A percentile compares a stretch with the other conserved stretches of the same genome.
These are phyloP conservation scores for Talaromyces sp. DNA, from an alignment of 2,329 filamentous ascomycete genomes.

Conservation along the genomic window DNA sequence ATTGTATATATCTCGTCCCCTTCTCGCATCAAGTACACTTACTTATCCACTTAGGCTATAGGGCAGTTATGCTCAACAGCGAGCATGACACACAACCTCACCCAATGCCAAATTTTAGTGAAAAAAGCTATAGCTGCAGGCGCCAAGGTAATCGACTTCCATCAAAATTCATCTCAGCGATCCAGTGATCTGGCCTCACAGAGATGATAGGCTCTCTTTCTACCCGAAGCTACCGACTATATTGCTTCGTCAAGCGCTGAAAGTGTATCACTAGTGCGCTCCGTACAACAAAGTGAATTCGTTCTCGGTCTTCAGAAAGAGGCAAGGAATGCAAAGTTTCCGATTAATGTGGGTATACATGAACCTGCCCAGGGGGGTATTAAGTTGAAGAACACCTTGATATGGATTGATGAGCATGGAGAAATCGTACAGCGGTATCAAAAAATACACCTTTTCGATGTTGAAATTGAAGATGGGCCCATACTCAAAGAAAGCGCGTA, in stretches of 20 bases:
- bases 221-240: slow-evolving; percentile 90
- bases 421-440: slow-evolving; percentile 66
- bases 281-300: slow-evolving; percentile 65
- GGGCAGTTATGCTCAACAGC: slow-evolving; percentile 86
- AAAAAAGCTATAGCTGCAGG: slow-evolving; percentile 69
- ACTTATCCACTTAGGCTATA: slow-evolving; percentile 59
- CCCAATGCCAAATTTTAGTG: slow-evolving; percentile 69
- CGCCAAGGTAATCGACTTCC: slow-evolving; percentile 59
- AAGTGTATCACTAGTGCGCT: slow-evolving; percentile 65
- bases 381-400: slow-evolving; percentile 60
- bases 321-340: slow-evolving; percentile 60
- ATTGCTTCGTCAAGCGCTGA: slow-evolving; percentile 67
- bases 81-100: slow-evolving; percentile 72
- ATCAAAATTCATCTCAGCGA: neutral
- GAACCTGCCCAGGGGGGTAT: slow-evolving; percentile 57
- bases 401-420: slow-evolving; percentile 63
- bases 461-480: slow-evolving; percentile 56
- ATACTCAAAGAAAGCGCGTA: slow-evolving; percentile 59
- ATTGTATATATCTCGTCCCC: neutral
- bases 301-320: slow-evolving; percentile 68
- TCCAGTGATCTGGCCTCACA: neutral
- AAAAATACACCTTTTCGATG: slow-evolving; percentile 88
- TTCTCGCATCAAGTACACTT: neutral
- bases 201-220: slow-evolving; percentile 65
- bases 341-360: slow-evolving; percentile 85